A percentile compares a stretch with the other conserved stretches of the same genome.
phyloP scores from a whole-genome alignment of 1,284 basidiomycete genomes.

The Trichosporon ovoides region DNA sequence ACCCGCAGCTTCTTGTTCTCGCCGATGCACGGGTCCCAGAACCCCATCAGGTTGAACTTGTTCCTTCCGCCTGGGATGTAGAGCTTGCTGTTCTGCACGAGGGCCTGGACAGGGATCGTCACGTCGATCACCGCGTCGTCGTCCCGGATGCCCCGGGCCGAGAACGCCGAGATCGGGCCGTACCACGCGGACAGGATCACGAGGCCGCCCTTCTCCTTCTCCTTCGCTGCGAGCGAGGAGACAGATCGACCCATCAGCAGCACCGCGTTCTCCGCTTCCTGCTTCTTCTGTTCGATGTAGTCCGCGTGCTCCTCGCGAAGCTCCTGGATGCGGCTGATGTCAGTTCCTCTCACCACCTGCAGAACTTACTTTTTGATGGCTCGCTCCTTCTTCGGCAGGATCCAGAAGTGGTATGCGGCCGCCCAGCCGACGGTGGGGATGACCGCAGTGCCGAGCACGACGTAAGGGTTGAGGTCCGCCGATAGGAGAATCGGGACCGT shows the following conservation, averaged over 20 bases:
- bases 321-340: constrained; percentile 48
- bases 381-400: constrained; percentile 56
- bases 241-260: constrained; percentile 49
- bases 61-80: constrained; percentile 67
- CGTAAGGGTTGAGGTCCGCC: constrained; percentile 51
- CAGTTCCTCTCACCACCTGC: constrained; percentile 1
- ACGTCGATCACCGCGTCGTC: constrained; percentile 59
- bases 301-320: constrained; percentile 60
- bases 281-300: constrained; percentile 56
- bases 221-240: constrained; percentile 26
- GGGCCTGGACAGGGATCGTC: constrained; percentile 70
- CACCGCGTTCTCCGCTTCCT: constrained; percentile 58
- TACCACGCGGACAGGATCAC: constrained; percentile 69
- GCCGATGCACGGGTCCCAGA: constrained; percentile 49
- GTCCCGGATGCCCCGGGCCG: constrained; percentile 53
- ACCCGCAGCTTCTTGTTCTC: constrained; percentile 57
- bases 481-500: constrained; percentile 57
- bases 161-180: constrained; percentile 49
- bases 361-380: constrained; percentile 53
- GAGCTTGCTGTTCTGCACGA: constrained; percentile 72
- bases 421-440: constrained; percentile 56
- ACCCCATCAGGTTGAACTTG: constrained; percentile 50
- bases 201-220: constrained; percentile 56
- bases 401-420: constrained; percentile 56
- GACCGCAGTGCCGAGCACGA: constrained; percentile 54